A percentile compares a stretch with the other conserved stretches of the same genome.
These are phyloP conservation scores for Rhodocollybia butyracea DNA, from an alignment of 768 basidiomycete genomes.

Conservation along the genomic window DNA sequence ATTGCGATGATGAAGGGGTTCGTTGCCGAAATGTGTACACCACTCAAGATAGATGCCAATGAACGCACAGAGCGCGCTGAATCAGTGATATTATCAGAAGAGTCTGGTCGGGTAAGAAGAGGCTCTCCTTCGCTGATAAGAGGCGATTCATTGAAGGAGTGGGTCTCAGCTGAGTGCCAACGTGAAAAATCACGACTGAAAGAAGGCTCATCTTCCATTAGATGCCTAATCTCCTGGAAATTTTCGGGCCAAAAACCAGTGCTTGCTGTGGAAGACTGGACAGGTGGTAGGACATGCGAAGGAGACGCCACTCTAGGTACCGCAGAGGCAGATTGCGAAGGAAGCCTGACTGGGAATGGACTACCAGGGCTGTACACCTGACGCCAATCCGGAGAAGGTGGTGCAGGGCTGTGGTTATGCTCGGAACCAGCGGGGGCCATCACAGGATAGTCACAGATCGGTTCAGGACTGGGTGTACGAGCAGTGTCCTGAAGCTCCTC, in stretches of 20 bases:
- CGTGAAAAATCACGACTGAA: constrained; percentile 1
- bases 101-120: constrained; percentile 21
- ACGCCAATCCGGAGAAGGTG: neutral
- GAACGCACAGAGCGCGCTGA: constrained; percentile 16
- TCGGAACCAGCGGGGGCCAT: neutral
- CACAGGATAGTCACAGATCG: neutral
- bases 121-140: constrained; percentile 25
- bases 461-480: neutral
- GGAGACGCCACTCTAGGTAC: neutral
- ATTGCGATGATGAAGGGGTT: neutral
- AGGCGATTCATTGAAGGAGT: constrained; percentile 20
- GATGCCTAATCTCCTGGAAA: constrained; percentile 33
- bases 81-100: constrained; percentile 8
- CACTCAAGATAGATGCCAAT: constrained; percentile 29
- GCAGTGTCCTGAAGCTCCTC: neutral
- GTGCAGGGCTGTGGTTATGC: neutral
- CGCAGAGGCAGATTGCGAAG: neutral
- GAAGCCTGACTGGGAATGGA: neutral
- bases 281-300: neutral
- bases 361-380: neutral
- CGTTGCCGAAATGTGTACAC: constrained; percentile 12
- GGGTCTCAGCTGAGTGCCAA: neutral
- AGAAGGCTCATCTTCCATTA: constrained; percentile 17
- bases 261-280: constrained; percentile 5
- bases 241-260: constrained; percentile 31